Base-by-base conservation (phyloP, 108 stramenopile genomes). In the Nitzschia sp. region DNA sequence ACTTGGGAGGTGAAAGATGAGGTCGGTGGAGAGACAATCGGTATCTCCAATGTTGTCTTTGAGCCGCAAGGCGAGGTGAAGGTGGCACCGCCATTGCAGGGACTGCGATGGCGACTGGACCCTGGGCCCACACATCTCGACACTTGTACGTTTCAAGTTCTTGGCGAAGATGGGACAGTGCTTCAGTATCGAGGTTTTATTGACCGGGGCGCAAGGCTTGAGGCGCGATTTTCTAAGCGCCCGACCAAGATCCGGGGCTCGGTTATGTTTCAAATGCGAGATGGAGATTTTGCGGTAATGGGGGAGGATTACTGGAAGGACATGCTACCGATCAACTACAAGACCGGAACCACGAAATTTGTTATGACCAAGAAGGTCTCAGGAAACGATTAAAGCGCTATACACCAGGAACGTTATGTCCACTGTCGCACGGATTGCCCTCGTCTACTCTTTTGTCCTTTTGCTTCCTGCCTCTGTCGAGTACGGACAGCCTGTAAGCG, bases 51-150 rank as follows among this genome's bases (percentile, higher is more conserved):
- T 15, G 87, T 95, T 3, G 71, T 59, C 15, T 78, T 95, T 25
- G 46, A 71, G 30, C 83, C 87, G 29, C 54, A 78, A 42, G 93
- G 93, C 23, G 74, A 80, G 36, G 87, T 94, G 1, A 36, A 58
- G 24, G 82, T 91, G 13, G 77, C 76, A n/a, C 72, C 81, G 45
- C 90, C 90, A 13, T 69, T 91, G 71, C 82, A 87, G 59, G 93
- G 93, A 3, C 73, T 92, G n/a, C 76, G 83, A 38, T 95, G 94
- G 94, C 76, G 94, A 32, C 66, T 91, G 4, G 91, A 93, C 71
- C 83, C 94, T 9, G 94, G 94, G 5, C 94, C 94, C 17, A 93
- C 94, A n/a, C 94, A 95, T 76, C 65, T 95, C 13, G 94, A 95
- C 60, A 95, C 94, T 19, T 90, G 90, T 66, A 93, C 91, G 35